Conservation (phyloP, 202 grass and related monocot species). For the Panicum virgatum region DNA sequence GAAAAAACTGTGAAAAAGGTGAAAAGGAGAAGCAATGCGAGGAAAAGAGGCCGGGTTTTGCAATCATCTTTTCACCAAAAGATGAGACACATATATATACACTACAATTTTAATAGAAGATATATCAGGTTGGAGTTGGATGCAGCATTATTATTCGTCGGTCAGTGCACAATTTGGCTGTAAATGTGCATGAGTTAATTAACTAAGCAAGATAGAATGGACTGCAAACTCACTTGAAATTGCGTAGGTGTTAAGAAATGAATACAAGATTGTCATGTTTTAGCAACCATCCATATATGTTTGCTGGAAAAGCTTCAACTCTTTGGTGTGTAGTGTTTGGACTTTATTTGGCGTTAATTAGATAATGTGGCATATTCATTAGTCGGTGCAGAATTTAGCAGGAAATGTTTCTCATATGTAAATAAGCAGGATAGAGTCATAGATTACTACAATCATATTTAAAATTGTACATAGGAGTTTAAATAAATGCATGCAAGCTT, state of each 20-base stretch:
- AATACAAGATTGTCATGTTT: background rate
- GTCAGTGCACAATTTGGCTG: background rate
- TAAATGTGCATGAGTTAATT: background rate
- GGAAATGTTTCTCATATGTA: background rate
- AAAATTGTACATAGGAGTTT: background rate
- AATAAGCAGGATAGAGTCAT: background rate
- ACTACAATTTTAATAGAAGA: background rate
- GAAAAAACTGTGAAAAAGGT: background rate
- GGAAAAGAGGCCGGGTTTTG: conserved; percentile 12
- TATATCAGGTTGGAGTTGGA: background rate
- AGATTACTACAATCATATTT: background rate
- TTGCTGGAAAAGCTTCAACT: background rate
- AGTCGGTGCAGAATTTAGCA: background rate
- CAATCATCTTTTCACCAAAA: conserved; percentile 43
- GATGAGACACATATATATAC: conserved; percentile 10
- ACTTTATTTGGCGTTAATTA: background rate
- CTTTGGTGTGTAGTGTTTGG: background rate
- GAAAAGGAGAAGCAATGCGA: conserved; percentile 17
- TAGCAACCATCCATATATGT: background rate
- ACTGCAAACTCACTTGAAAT: background rate
- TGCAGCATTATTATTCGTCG: background rate
- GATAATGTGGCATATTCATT: background rate
- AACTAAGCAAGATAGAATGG: background rate
- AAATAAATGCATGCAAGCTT: background rate
- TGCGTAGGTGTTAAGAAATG: background rate